Evolutionary conservation across 2,329 filamentous ascomycete genomes (phyloP), one percentile per base, ranked within the genome.

Genomic region (Alternaria incomplexa): DNA sequence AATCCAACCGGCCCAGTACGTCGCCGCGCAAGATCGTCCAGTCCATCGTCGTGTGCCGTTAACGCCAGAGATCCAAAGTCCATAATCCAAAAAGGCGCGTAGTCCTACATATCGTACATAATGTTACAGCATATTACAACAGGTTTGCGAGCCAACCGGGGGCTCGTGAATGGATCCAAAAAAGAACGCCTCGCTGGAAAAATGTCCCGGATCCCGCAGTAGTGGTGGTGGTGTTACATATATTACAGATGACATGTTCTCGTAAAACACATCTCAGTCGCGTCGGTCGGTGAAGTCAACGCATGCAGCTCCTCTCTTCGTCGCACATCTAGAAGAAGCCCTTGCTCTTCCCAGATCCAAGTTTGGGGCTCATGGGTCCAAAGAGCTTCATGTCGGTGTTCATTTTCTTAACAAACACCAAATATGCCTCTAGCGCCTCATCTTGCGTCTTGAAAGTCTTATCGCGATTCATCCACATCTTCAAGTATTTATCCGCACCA

Each of bases 391-490:
- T 66, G 7, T 63, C 67, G 6, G 57, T 60, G 26, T 69, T 69
- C 72, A 70, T 71, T 57, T 71, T 72, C 56, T 66, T 70, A 13
- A 65, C 66, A 54, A 74, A 75, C 12, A 68, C 67, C 23, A 74
- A 17, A 36, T 75, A 75, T 22, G 65, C 66, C 58, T 75, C 66
- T 13, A 75, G 61, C 13, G 73, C 73, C 36, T 73, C 69, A 13
- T 67, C 62, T 52, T 73, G 67, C 6, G 66, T 70, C 6, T 44
- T 48, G 43, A 61, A 73, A 13, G 71, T 73, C 61, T 72, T 73
- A 30, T 70, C 66, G 13, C 66, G 66, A 23, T 75, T 73, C 71
- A 70, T 75, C 73, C 73, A 75, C 72, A 74, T 73, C 57, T 73
- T 74, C 30, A 75, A 57, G 40, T 75, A 75, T 56, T 74, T 75